A percentile compares a stretch with the other conserved stretches of the same genome.
phyloP scores from a whole-genome alignment of 2,329 filamentous ascomycete genomes.

The Aspergillus sp. region DNA sequence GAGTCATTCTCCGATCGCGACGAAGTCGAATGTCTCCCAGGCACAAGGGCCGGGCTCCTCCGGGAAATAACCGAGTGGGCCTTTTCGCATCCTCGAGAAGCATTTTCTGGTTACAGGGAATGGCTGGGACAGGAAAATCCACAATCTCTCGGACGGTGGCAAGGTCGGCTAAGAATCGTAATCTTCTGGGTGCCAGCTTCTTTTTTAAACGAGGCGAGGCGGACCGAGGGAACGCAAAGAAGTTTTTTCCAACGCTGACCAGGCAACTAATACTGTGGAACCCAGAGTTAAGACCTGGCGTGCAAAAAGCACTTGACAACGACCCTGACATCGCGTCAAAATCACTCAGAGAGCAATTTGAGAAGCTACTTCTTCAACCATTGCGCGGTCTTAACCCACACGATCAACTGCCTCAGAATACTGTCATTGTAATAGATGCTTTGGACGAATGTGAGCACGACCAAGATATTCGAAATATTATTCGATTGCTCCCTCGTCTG shows the following conservation, averaged over 20 bases:
- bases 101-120: slow-evolving; percentile 35
- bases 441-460: slow-evolving; percentile 24
- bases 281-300: slow-evolving; percentile 21
- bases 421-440: slow-evolving; percentile 22
- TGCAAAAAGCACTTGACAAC: slow-evolving; percentile 19
- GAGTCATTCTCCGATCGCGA: slow-evolving; percentile 13
- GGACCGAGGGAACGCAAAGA: slow-evolving; percentile 34
- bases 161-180: slow-evolving; percentile 11
- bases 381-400: slow-evolving; percentile 7
- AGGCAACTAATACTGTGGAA: slow-evolving; percentile 26
- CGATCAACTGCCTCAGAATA: not conserved
- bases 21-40: slow-evolving; percentile 19
- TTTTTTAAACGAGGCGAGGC: slow-evolving; percentile 46
- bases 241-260: slow-evolving; percentile 37
- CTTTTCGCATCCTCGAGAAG: slow-evolving; percentile 9
- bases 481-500: slow-evolving; percentile 17
- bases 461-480: slow-evolving; percentile 15
- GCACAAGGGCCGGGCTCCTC: slow-evolving; percentile 20
- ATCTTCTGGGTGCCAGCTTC: slow-evolving; percentile 38
- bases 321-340: slow-evolving; percentile 22
- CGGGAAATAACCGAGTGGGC: slow-evolving; percentile 23
- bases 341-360: slow-evolving; percentile 23
- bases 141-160: slow-evolving; percentile 32
- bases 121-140: slow-evolving; percentile 30
- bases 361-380: slow-evolving; percentile 23